Conservation (phyloP, 1,284 basidiomycete species). For the Moniliella sp. region DNA sequence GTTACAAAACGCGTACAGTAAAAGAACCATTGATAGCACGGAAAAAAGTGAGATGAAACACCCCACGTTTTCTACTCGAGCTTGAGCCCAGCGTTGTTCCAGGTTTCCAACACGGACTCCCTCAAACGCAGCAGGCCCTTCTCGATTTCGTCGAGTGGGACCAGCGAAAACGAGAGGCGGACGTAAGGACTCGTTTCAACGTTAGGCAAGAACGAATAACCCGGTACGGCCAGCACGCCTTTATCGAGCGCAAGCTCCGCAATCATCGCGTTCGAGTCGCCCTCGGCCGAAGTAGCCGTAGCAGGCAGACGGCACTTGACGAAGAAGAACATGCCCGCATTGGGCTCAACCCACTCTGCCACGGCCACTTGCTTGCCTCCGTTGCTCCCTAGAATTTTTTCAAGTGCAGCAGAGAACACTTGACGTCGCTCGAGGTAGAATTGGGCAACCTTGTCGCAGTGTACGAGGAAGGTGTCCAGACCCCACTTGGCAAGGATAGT, state of each 20-base stretch:
- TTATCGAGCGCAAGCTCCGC: slow-evolving; percentile 53
- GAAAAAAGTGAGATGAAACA: no score
- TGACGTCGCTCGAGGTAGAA: slow-evolving; percentile 63
- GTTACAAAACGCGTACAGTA: no score
- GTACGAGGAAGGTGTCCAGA: slow-evolving; percentile 48
- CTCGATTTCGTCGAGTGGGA: slow-evolving; percentile 15
- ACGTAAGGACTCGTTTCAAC: slow-evolving; percentile 17
- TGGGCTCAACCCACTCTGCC: slow-evolving; percentile 57
- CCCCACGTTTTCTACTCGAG: no score
- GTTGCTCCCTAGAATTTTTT: slow-evolving; percentile 50
- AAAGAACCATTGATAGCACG: no score
- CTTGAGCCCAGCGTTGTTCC: slow-evolving; percentile 12
- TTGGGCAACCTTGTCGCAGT: slow-evolving; percentile 47
- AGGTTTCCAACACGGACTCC: slow-evolving; percentile 14
- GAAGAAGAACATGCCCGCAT: slow-evolving; percentile 48
- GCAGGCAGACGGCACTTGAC: slow-evolving; percentile 26
- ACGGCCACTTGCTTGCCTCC: slow-evolving; percentile 9
- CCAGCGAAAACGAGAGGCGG: slow-evolving; percentile 22
- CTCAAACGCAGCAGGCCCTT: slow-evolving; percentile 18
- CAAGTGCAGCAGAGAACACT: slow-evolving; percentile 55
- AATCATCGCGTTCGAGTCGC: slow-evolving; percentile 61
- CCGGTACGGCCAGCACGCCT: slow-evolving; percentile 67
- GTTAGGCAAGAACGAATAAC: slow-evolving; percentile 38
- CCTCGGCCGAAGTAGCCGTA: slow-evolving; percentile 15
- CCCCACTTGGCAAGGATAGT: slow-evolving; percentile 51